phyloP scores from a whole-genome alignment of 2,329 filamentous ascomycete species.

The Sordariomycetes sp. region DNA sequence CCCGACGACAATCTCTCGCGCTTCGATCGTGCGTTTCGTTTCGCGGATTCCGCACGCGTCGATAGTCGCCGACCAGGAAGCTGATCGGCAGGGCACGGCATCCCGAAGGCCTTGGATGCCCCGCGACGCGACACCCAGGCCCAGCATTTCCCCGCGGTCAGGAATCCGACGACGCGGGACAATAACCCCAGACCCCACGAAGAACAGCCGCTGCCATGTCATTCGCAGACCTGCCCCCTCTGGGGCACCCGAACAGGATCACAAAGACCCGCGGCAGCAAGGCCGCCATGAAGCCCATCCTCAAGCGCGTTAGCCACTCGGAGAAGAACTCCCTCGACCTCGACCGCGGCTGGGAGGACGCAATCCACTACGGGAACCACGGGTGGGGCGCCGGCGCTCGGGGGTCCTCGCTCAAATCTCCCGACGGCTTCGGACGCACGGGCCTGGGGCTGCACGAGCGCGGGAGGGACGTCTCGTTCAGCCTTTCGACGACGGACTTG shows the following conservation, averaged over 20 bases:
- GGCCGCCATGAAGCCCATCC: slow-evolving; percentile 20
- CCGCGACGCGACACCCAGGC: too few relatives aligned
- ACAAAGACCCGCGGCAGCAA: slow-evolving; percentile 1
- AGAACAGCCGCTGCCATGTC: background rate
- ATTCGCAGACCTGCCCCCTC: background rate
- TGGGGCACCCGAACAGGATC: background rate
- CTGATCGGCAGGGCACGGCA: too few relatives aligned
- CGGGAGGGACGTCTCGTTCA: slow-evolving; percentile 32
- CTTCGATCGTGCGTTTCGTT: too few relatives aligned
- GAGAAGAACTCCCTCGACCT: slow-evolving; percentile 52
- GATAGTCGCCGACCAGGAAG: too few relatives aligned
- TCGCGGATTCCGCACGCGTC: too few relatives aligned
- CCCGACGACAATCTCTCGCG: too few relatives aligned
- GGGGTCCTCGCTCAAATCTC: background rate
- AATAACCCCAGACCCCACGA: background rate
- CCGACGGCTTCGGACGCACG: background rate
- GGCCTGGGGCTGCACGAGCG: slow-evolving; percentile 8
- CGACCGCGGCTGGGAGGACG: slow-evolving; percentile 45
- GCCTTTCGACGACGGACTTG: slow-evolving; percentile 20
- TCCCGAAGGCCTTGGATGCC: too few relatives aligned
- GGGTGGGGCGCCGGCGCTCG: slow-evolving; percentile 14
- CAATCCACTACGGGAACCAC: slow-evolving; percentile 23
- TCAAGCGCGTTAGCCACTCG: slow-evolving; percentile 42
- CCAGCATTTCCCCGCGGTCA: too few relatives aligned
- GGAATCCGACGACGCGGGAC: background rate